A percentile compares a stretch with the other conserved stretches of the same genome.
Conservation (phyloP, 176 grass and related monocot species). For the Zea luxurians region DNA sequence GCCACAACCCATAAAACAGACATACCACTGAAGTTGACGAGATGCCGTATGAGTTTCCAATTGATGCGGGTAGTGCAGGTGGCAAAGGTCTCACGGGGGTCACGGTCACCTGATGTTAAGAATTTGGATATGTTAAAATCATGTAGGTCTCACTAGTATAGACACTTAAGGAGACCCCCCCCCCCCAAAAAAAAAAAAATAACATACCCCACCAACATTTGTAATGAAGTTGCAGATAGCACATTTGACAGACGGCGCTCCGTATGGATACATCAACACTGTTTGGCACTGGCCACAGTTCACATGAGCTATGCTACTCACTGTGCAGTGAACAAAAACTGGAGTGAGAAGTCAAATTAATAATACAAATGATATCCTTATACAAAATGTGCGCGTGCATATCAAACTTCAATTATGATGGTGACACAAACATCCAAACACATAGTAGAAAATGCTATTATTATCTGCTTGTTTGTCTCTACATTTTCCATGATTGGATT, state of each 20-base stretch:
- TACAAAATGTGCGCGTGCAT: constrained; percentile 18
- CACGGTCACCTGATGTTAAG: constrained; percentile 52
- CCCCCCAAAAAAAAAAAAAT: constrained; percentile 6
- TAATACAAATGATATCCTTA: background rate
- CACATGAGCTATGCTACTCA: constrained; percentile 69
- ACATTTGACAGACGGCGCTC: constrained; percentile 85
- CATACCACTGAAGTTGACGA: constrained; percentile 45
- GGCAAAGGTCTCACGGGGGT: constrained; percentile 48
- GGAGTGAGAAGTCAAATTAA: constrained; percentile 11
- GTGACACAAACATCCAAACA: background rate
- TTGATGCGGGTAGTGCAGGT: constrained; percentile 22
- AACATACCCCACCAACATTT: constrained; percentile 60
- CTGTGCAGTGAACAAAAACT: constrained; percentile 56
- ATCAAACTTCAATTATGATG: background rate
- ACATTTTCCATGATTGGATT: constrained; percentile 17
- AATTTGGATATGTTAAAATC: constrained; percentile 1
- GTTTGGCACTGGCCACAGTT: constrained; percentile 75
- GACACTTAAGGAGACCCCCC: constrained; percentile 10
- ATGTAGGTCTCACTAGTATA: background rate
- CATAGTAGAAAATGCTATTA: background rate
- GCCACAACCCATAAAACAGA: constrained; percentile 22
- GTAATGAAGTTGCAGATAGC: constrained; percentile 72
- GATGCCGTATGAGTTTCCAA: constrained; percentile 36
- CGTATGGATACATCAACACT: constrained; percentile 79
- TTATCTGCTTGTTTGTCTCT: constrained; percentile 15